Conservation (phyloP, 1,284 basidiomycete species). For the Microbotryum saponariae region DNA sequence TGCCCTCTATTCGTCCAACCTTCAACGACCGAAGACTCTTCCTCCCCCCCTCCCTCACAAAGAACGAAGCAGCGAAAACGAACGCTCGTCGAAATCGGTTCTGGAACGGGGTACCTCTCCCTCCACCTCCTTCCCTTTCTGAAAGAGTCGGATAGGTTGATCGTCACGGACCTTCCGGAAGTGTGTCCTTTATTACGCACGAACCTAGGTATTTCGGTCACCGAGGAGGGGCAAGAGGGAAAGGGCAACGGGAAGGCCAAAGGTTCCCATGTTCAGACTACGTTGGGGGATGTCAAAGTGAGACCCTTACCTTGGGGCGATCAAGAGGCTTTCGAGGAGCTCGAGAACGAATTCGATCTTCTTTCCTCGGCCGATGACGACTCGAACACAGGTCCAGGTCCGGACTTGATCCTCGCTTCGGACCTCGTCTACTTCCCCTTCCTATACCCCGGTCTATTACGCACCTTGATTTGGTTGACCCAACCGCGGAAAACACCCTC, state of each 20-base stretch:
- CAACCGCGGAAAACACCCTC: conserved; percentile 40
- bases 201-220: conserved; percentile 44
- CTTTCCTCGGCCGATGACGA: not conserved
- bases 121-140: conserved; percentile 45
- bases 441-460: conserved; percentile 59
- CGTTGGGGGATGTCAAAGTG: conserved; percentile 40
- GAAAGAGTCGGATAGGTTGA: conserved; percentile 42
- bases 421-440: conserved; percentile 62
- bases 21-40: not conserved
- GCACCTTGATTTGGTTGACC: conserved; percentile 59
- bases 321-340: conserved; percentile 42
- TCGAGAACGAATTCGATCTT: not conserved
- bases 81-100: conserved; percentile 58
- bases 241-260: no score
- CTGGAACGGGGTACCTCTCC: conserved; percentile 60
- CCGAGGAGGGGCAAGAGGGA: no score
- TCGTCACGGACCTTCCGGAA: conserved; percentile 63
- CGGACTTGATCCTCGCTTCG: conserved; percentile 21
- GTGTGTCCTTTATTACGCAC: conserved; percentile 55
- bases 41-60: not conserved
- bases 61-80: not conserved
- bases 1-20: conserved; percentile 42
- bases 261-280: not conserved
- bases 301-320: conserved; percentile 62
- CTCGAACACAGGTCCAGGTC: not conserved